A percentile compares a stretch with the other conserved stretches of the same genome.
phyloP scores from a whole-genome alignment of 1,284 basidiomycete genomes.

The Peniophora sp. region DNA sequence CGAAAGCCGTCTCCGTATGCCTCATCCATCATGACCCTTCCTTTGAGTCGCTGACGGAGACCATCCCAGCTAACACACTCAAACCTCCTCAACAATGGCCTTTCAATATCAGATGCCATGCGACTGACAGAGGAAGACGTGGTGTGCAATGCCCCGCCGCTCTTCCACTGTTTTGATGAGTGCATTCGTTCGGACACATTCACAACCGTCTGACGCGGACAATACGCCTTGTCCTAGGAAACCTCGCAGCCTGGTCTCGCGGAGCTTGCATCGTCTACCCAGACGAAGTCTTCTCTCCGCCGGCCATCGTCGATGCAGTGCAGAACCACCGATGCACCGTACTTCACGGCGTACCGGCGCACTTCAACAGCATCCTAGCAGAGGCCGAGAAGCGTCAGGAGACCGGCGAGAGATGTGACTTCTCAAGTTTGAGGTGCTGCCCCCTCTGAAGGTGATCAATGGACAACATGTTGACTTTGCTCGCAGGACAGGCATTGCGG shows the following conservation, averaged over 20 bases:
- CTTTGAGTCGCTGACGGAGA: neutral
- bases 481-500: conserved; percentile 74
- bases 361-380: conserved; percentile 68
- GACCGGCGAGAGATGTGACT: conserved; percentile 38
- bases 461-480: neutral
- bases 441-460: neutral
- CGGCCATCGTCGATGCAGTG: conserved; percentile 59
- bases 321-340: conserved; percentile 65
- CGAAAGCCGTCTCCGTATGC: conserved; percentile 72
- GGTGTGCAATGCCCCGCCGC: conserved; percentile 71
- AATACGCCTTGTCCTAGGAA: conserved; percentile 72
- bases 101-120: conserved; percentile 69
- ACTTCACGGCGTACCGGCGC: conserved; percentile 79
- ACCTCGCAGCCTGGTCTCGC: conserved; percentile 73
- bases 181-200: conserved; percentile 16
- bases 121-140: conserved; percentile 53
- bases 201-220: too few species aligned
- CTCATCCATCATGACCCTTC: neutral
- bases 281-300: conserved; percentile 57
- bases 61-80: conserved; percentile 60
- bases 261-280: conserved; percentile 72
- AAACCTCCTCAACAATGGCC: conserved; percentile 73
- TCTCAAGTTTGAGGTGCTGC: conserved; percentile 44
- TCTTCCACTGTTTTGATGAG: conserved; percentile 88
- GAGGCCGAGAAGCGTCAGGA: conserved; percentile 51